Evolutionary conservation across 1,284 basidiomycete species (phyloP), one percentile per base, ranked within the genome.

Genomic region (Heterobasidion annosum): DNA sequence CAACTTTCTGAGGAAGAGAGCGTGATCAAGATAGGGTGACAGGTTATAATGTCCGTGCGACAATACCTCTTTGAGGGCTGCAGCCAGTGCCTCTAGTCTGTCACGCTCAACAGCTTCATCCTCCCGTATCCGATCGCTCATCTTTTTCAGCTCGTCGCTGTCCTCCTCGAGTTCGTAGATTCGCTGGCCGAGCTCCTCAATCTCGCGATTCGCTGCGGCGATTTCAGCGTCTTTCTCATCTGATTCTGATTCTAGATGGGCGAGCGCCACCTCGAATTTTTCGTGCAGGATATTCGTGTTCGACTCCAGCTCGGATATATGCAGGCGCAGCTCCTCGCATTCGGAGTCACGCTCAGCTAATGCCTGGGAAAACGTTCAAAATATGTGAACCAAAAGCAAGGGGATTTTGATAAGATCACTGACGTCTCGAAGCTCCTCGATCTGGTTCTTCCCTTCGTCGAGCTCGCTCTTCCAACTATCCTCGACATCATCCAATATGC

Each of bases 381-480:
- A 15, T 42, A 42, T 7, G 33, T 51, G 33, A 33, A n/a, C 34
- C 18, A 40, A 15, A 53, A 34, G 48, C 43, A 46, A 15, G 51
- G 37, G 43, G 32, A 8, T 25, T 25, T 25, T 5, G 5, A 5
- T 25, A 25, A 25, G 25, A 25, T 25, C 5, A 73, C 78, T 57
- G 63, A 89, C 88, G 66, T 91, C 88, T n/a, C 80, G 78, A 16
- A 90, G 70, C 61, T 91, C 87, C 57, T 88, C 85, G 1, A 86
- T 79, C 57, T 86, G 83, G 2, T 72, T 76, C 56, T 81, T 74
- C 0, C 81, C 78, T 58, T 89, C 87, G 53, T 88, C 84, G 2
- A 90, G 78, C 62, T 91, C 88, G 0, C 81, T 85, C 58, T 83
- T 73, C 89, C 87, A 91, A 61, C 88, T 83, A 47, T 83, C 79